A percentile compares a stretch with the other conserved stretches of the same genome.
Conservation (phyloP, 805 yeast genomes). For the Zygoascus bituminiphila region DNA sequence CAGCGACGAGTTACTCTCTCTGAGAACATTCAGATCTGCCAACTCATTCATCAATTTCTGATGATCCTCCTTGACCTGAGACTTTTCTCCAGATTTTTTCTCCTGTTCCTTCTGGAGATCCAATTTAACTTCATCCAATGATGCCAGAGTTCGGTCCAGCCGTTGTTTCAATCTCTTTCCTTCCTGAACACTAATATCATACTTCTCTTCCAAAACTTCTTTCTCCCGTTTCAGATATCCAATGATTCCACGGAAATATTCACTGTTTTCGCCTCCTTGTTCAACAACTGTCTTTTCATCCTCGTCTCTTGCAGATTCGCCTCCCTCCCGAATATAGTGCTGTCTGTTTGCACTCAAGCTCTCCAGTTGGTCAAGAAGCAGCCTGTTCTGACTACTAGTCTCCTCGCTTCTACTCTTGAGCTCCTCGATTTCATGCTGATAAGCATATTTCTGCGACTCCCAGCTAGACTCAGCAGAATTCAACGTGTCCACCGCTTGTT, state of each 20-base stretch:
- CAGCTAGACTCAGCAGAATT: slow-evolving; percentile 36
- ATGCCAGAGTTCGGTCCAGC: slow-evolving; percentile 39
- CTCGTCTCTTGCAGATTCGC: not conserved
- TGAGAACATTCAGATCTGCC: slow-evolving; percentile 51
- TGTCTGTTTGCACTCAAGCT: slow-evolving; percentile 1
- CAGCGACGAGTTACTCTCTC: slow-evolving; percentile 61
- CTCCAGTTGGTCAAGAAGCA: slow-evolving; percentile 63
- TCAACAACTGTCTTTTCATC: slow-evolving; percentile 10
- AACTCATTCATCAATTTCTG: slow-evolving; percentile 43
- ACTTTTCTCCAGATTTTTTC: slow-evolving; percentile 15
- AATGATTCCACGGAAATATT: slow-evolving; percentile 45
- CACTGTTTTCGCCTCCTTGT: slow-evolving; percentile 3
- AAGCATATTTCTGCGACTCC: slow-evolving; percentile 35
- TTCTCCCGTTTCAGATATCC: slow-evolving; percentile 63
- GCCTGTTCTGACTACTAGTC: slow-evolving; percentile 55
- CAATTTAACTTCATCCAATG: slow-evolving; percentile 43
- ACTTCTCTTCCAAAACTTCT: slow-evolving; percentile 57
- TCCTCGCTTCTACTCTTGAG: slow-evolving; percentile 44
- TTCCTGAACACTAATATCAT: slow-evolving; percentile 46
- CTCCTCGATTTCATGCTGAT: slow-evolving; percentile 42
- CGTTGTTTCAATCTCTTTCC: slow-evolving; percentile 44
- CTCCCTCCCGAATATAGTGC: not conserved
- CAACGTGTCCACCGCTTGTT: slow-evolving; percentile 29
- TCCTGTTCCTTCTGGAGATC: slow-evolving; percentile 35
- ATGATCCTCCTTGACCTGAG: slow-evolving; percentile 31